Evolutionary conservation across 352 stramenopile genomes (phyloP).

Genomic region (Phytophthora pistaciae): DNA sequence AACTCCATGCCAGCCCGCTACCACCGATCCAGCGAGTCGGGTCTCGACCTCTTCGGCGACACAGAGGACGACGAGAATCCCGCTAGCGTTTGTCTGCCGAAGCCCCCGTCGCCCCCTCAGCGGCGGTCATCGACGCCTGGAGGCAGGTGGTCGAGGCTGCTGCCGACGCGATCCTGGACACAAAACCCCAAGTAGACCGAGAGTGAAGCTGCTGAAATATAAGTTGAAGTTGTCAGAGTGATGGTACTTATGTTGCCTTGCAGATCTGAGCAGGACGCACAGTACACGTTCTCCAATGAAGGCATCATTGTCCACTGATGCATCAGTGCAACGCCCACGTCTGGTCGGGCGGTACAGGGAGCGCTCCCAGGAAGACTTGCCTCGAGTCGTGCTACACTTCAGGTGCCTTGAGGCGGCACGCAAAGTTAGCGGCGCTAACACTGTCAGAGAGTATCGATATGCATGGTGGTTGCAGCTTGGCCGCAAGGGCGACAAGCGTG

Average conservation of each 20-base stretch:
- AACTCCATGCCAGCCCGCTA: conserved; percentile 24
- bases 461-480: too few species aligned
- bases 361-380: too few species aligned
- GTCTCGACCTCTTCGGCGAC: conserved; percentile 19
- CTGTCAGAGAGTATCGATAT: too few species aligned
- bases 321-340: too few species aligned
- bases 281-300: background rate
- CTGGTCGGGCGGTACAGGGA: too few species aligned
- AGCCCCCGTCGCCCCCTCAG: background rate
- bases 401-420: too few species aligned
- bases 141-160: background rate
- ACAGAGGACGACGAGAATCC: conserved; percentile 3
- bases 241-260: conserved; percentile 19
- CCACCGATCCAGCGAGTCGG: conserved; percentile 17
- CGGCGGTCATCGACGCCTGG: background rate
- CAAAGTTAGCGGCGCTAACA: too few species aligned
- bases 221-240: conserved; percentile 29
- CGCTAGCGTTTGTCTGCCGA: conserved; percentile 1
- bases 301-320: too few species aligned
- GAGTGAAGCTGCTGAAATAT: background rate
- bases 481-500: too few species aligned
- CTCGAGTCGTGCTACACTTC: too few species aligned
- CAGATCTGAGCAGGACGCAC: too few species aligned
- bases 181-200: conserved; percentile 7
- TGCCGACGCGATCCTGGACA: conserved; percentile 10